Evolutionary conservation across 306 rosid species (phyloP).

Genomic region (Pyrus communis): DNA sequence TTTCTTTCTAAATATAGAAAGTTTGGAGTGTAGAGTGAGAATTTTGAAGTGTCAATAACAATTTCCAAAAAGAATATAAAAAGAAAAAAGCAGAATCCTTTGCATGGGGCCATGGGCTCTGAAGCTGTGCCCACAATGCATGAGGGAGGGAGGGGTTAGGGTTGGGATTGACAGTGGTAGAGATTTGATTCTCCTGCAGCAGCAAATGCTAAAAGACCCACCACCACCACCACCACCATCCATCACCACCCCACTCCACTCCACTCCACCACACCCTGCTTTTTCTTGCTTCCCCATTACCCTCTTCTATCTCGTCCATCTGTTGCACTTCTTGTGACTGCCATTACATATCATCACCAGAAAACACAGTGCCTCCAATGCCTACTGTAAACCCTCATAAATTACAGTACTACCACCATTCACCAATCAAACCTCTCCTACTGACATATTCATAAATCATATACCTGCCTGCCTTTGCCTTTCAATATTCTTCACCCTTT

Average conservation of each 20-base stretch:
- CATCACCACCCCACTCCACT: too few relatives aligned
- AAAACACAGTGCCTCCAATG: not conserved
- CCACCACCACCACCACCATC: slow-evolving; percentile 5
- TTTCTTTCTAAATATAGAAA: too few relatives aligned
- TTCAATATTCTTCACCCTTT: not conserved
- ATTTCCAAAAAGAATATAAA: not conserved
- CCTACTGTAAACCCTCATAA: not conserved
- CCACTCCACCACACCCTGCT: slow-evolving; percentile 29
- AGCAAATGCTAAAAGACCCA: slow-evolving; percentile 30
- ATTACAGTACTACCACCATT: not conserved
- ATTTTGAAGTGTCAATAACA: too few relatives aligned
- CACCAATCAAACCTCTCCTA: not conserved
- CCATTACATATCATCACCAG: slow-evolving; percentile 11
- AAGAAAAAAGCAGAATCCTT: not conserved
- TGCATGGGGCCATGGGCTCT: slow-evolving; percentile 22
- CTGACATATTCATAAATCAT: slow-evolving; percentile 4
- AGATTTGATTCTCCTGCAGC: slow-evolving; percentile 35
- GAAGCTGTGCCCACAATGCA: slow-evolving; percentile 38
- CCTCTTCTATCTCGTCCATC: slow-evolving; percentile 7
- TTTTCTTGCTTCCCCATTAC: slow-evolving; percentile 30
- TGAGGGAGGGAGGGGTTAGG: slow-evolving; percentile 4
- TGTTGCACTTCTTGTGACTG: slow-evolving; percentile 42
- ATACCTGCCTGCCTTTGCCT: too few relatives aligned
- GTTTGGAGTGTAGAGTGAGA: too few relatives aligned
- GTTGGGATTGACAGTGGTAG: slow-evolving; percentile 18